phyloP scores from a whole-genome alignment of 306 rosid genomes.

The Cucumis melo region DNA sequence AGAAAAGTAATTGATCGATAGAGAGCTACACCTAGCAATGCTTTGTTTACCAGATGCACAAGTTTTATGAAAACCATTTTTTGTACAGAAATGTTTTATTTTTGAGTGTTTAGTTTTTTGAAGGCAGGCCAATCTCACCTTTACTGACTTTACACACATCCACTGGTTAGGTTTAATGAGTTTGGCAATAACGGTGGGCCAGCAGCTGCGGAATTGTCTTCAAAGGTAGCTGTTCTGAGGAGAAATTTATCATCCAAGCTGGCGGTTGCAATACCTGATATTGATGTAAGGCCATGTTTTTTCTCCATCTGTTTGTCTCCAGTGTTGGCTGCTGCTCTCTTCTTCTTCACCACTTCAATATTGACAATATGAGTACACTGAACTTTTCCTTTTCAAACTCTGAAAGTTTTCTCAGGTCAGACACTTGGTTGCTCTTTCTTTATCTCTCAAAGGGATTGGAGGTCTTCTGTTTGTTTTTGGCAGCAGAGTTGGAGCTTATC shows the following conservation, averaged over 20 bases:
- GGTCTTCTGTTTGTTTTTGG: constrained; percentile 73
- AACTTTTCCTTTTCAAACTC: constrained; percentile 7
- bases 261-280: constrained; percentile 40
- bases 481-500: constrained; percentile 54
- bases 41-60: not conserved
- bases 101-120: not conserved
- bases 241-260: constrained; percentile 34
- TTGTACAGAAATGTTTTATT: too few species aligned
- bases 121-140: not conserved
- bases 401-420: constrained; percentile 36
- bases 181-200: constrained; percentile 68
- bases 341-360: not conserved
- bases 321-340: not conserved
- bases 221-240: constrained; percentile 36
- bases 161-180: constrained; percentile 53
- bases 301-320: constrained; percentile 1
- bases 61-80: not conserved
- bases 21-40: not conserved
- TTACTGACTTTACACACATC: constrained; percentile 9
- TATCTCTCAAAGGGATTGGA: constrained; percentile 63
- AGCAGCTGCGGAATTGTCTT: constrained; percentile 50
- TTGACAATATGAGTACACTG: not conserved
- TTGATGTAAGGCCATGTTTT: constrained; percentile 34
- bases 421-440: constrained; percentile 34
- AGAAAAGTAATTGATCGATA: not conserved